These are phyloP conservation scores for Aureobasidium sp. DNA, from an alignment of 2,329 filamentous ascomycete genomes.

Conservation along the genomic window DNA sequence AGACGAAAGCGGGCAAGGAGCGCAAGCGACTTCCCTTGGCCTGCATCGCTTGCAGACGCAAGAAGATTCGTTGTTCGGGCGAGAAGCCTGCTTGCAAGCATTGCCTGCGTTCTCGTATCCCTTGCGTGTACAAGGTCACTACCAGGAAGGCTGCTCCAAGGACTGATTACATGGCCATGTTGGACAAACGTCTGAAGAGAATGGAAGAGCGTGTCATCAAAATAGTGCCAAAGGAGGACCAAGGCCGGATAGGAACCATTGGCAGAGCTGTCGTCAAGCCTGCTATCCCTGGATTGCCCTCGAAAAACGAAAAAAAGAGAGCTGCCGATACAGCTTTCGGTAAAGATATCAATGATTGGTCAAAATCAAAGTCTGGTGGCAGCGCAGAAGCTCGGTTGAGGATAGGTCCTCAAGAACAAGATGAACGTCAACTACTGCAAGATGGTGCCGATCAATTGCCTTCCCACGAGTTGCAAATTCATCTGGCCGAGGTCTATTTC, in stretches of 20 bases:
- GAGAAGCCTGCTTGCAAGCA: constrained; percentile 98
- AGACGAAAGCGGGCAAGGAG: constrained; percentile 77
- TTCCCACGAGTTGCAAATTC: constrained; percentile 80
- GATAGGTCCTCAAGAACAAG: constrained; percentile 38
- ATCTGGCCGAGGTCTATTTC: constrained; percentile 90
- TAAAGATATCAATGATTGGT: constrained; percentile 74
- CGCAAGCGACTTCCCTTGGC: constrained; percentile 86
- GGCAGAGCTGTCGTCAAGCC: constrained; percentile 81
- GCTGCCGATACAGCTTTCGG: constrained; percentile 82
- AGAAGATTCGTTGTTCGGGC: constrained; percentile 96
- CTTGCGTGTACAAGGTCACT: constrained; percentile 96
- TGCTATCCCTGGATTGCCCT: constrained; percentile 52
- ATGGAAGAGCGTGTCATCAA: constrained; percentile 99
- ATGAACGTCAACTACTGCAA: constrained; percentile 68
- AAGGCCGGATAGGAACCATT: constrained; percentile 60
- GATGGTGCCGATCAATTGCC: constrained; percentile 82
- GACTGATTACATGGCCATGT: constrained; percentile 98
- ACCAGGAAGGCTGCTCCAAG: constrained; percentile 87
- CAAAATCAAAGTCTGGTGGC: constrained; percentile 41
- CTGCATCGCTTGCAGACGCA: constrained; percentile 90
- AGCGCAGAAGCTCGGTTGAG: constrained; percentile 32
- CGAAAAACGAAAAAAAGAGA: constrained; percentile 64
- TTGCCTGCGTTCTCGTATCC: constrained; percentile 83
- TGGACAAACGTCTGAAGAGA: constrained; percentile 88
- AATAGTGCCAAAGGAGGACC: constrained; percentile 80